These are phyloP conservation scores for Mimosa bimucronata DNA, from an alignment of 306 rosid genomes.

Conservation along the genomic window DNA sequence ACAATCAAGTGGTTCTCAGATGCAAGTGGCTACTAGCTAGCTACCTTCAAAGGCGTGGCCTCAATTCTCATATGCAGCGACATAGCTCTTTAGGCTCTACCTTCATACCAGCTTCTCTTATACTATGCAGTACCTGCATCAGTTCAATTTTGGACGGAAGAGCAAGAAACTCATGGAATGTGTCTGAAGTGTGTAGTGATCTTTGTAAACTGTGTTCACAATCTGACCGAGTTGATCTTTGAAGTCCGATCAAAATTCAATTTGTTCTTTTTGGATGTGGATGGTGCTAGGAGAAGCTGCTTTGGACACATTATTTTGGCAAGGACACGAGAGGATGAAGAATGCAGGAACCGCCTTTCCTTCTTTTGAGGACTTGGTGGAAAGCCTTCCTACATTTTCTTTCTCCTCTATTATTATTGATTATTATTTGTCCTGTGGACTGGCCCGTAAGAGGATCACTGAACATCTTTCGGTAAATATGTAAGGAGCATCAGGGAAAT, in stretches of 20 bases:
- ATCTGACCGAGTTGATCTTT: slow-evolving; percentile 63
- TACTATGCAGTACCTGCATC: no score
- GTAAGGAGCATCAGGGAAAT: slow-evolving; percentile 45
- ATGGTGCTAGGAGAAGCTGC: slow-evolving; percentile 30
- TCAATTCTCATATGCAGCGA: slow-evolving; percentile 61
- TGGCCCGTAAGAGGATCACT: slow-evolving; percentile 43
- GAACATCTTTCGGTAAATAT: slow-evolving; percentile 51
- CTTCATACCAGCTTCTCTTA: no score
- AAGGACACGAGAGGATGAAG: slow-evolving; percentile 10
- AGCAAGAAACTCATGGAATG: slow-evolving; percentile 37
- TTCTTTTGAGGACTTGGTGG: slow-evolving; percentile 50
- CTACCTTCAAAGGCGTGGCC: slow-evolving; percentile 62
- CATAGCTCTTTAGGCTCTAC: slow-evolving; percentile 60
- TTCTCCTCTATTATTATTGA: slow-evolving; percentile 26
- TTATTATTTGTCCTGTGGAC: slow-evolving; percentile 32
- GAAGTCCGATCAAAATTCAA: slow-evolving; percentile 55
- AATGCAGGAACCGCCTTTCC: slow-evolving; percentile 46
- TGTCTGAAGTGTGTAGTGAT: slow-evolving; percentile 45
- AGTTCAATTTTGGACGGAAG: slow-evolving; percentile 66
- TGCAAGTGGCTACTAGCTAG: slow-evolving; percentile 38
- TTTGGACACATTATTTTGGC: slow-evolving; percentile 7
- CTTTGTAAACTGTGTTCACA: slow-evolving; percentile 63
- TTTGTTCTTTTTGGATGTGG: slow-evolving; percentile 61
- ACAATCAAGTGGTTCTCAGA: slow-evolving; percentile 62
- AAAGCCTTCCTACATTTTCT: slow-evolving; percentile 31